Percentiles rank a stretch among this genome's conserved stretches.
phyloP scores from a whole-genome alignment of 805 yeast genomes.

The Wickerhamiella vanderwaltii region DNA sequence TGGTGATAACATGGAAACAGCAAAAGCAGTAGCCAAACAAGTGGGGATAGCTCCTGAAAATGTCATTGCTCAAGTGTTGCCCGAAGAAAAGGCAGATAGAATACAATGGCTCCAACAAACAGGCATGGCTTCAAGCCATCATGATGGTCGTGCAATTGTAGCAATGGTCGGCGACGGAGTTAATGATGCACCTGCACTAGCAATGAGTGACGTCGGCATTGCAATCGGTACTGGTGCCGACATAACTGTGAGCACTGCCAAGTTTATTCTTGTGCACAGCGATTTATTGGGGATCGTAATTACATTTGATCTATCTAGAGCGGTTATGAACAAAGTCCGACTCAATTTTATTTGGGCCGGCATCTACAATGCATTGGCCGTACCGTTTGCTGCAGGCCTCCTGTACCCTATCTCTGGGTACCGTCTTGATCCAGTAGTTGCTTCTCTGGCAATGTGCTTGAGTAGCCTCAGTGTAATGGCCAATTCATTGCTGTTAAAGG shows the following conservation, averaged over 20 bases:
- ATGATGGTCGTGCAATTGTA: conserved; percentile 27
- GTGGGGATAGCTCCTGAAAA: conserved; percentile 62
- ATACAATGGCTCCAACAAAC: conserved; percentile 43
- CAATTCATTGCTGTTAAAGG: conserved; percentile 50
- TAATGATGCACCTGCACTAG: conserved; percentile 71
- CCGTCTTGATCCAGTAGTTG: conserved; percentile 70
- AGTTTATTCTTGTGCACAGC: conserved; percentile 49
- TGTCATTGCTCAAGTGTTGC: conserved; percentile 60
- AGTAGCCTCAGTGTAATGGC: conserved; percentile 82
- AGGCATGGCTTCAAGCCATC: conserved; percentile 22
- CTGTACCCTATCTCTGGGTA: conserved; percentile 65
- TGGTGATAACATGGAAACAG: conserved; percentile 97
- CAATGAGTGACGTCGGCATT: conserved; percentile 64
- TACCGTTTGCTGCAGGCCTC: conserved; percentile 93
- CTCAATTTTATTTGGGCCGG: conserved; percentile 80
- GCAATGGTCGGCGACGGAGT: conserved; percentile 82
- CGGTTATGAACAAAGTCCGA: conserved; percentile 62
- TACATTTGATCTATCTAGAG: conserved; percentile 51
- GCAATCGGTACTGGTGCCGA: conserved; percentile 71
- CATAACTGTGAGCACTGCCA: conserved; percentile 60
- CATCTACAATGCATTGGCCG: conserved; percentile 68
- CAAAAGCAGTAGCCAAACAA: conserved; percentile 92
- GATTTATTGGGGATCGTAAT: conserved; percentile 41
- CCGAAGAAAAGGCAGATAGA: conserved; percentile 56
- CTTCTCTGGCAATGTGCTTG: conserved; percentile 86